Percentiles rank a stretch among this genome's conserved stretches.
Conservation (phyloP, 2,329 filamentous ascomycete genomes). For the Alternaria conjuncta region DNA sequence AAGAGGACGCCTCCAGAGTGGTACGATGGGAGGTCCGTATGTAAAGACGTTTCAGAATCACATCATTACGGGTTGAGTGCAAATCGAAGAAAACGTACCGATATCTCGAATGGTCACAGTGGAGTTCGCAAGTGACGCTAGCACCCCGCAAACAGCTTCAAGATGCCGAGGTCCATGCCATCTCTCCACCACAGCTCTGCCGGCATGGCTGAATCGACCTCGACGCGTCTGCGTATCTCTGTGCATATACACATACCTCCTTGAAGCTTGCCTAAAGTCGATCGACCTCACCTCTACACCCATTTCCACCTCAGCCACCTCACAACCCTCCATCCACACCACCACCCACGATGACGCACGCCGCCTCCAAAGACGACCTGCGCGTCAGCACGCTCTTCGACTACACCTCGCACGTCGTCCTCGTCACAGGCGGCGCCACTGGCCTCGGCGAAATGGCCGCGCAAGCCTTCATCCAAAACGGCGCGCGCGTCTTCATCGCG, state of each 20-base stretch:
- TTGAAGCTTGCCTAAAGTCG: neutral
- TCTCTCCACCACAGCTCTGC: slow-evolving; percentile 18
- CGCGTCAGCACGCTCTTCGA: slow-evolving; percentile 43
- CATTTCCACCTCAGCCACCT: neutral
- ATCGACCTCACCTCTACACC: neutral
- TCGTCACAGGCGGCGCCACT: slow-evolving; percentile 60
- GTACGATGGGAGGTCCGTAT: neutral
- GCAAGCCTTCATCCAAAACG: slow-evolving; percentile 60
- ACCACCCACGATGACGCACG: slow-evolving; percentile 34
- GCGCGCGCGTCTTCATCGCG: slow-evolving; percentile 61
- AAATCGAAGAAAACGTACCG: neutral
- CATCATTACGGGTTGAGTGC: neutral
- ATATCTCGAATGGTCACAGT: neutral
- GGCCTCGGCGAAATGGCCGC: slow-evolving; percentile 63
- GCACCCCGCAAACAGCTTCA: slow-evolving; percentile 4
- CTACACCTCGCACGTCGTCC: slow-evolving; percentile 51
- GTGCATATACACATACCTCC: neutral
- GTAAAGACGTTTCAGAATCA: neutral
- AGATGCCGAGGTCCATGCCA: slow-evolving; percentile 27
- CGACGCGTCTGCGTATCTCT: neutral
- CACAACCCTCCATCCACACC: neutral
- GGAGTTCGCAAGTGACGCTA: neutral
- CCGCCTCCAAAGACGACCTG: slow-evolving; percentile 42
- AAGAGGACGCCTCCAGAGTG: neutral
- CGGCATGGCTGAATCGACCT: slow-evolving; percentile 15